phyloP scores from a whole-genome alignment of 352 stramenopile species.

The Pilasporangium apinafurcum region DNA sequence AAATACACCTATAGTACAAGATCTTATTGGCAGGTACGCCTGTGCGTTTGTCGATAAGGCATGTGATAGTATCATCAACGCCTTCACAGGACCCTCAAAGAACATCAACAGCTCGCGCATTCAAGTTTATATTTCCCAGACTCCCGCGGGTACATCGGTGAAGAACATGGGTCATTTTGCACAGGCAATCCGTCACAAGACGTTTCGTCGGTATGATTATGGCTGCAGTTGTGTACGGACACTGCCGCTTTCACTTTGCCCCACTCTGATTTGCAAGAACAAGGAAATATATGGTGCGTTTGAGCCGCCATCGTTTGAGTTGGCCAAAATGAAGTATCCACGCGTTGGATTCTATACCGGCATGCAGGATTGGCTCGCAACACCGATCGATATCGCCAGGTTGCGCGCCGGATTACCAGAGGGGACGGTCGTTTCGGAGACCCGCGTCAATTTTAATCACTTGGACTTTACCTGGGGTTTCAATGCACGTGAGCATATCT shows the following conservation, averaged over 20 bases:
- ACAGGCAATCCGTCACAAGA: conserved; percentile 34
- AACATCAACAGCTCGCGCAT: conserved; percentile 42
- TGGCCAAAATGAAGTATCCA: conserved; percentile 28
- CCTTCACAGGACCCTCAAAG: conserved; percentile 20
- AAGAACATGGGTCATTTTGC: conserved; percentile 51
- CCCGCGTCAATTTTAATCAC: conserved; percentile 33
- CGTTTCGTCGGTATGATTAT: conserved; percentile 42
- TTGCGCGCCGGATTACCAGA: conserved; percentile 20
- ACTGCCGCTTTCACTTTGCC: conserved; percentile 27
- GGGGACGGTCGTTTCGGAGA: conserved; percentile 28
- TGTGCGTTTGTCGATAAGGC: conserved; percentile 34
- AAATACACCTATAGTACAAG: conserved; percentile 38
- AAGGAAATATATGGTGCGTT: conserved; percentile 38
- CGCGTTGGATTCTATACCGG: conserved; percentile 31
- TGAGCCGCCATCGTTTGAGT: conserved; percentile 23
- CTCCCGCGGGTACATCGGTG: conserved; percentile 38
- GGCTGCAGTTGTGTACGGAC: conserved; percentile 22
- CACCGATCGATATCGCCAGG: conserved; percentile 18
- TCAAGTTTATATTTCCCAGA: conserved; percentile 44
- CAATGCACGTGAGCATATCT: conserved; percentile 31
- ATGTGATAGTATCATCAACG: conserved; percentile 27
- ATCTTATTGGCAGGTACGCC: conserved; percentile 40
- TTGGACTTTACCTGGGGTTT: conserved; percentile 45
- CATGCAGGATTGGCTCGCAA: conserved; percentile 24
- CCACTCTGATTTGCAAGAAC: conserved; percentile 28